Evolutionary conservation across 2,329 filamentous ascomycete genomes (phyloP).

Genomic region (Didymella glomerata): DNA sequence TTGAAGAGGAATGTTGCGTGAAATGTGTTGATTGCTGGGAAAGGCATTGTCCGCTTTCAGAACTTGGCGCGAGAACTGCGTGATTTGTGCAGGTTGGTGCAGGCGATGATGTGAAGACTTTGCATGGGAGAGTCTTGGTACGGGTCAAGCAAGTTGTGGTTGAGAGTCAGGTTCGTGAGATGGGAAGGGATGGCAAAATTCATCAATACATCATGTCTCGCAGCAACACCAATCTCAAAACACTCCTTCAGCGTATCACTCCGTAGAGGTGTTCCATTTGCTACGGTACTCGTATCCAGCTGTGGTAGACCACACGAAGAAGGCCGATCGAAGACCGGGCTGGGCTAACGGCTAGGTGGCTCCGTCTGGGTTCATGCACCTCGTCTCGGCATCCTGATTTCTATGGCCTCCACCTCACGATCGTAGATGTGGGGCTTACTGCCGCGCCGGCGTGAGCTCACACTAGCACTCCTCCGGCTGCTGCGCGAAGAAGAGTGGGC

Average conservation of each 20-base stretch:
- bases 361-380: constrained; percentile 21
- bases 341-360: background rate
- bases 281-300: too few species aligned
- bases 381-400: constrained; percentile 29
- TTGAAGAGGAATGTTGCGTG: constrained; percentile 21
- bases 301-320: background rate
- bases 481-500: constrained; percentile 28
- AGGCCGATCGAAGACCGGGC: background rate
- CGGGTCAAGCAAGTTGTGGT: background rate
- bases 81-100: background rate
- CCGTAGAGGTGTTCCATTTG: background rate
- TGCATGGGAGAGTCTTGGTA: constrained; percentile 11
- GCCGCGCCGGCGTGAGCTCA: constrained; percentile 30
- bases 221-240: too few species aligned
- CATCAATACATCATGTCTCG: too few species aligned
- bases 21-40: constrained; percentile 32
- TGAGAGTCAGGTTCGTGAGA: too few species aligned
- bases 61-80: constrained; percentile 7
- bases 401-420: constrained; percentile 39
- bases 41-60: constrained; percentile 33
- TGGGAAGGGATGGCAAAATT: too few species aligned
- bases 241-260: too few species aligned
- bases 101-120: background rate
- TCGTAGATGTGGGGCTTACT: constrained; percentile 31
- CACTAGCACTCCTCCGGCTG: constrained; percentile 41